These are phyloP conservation scores for Dendrobium catenatum DNA, from an alignment of 106 monocot genomes.

Conservation along the genomic window DNA sequence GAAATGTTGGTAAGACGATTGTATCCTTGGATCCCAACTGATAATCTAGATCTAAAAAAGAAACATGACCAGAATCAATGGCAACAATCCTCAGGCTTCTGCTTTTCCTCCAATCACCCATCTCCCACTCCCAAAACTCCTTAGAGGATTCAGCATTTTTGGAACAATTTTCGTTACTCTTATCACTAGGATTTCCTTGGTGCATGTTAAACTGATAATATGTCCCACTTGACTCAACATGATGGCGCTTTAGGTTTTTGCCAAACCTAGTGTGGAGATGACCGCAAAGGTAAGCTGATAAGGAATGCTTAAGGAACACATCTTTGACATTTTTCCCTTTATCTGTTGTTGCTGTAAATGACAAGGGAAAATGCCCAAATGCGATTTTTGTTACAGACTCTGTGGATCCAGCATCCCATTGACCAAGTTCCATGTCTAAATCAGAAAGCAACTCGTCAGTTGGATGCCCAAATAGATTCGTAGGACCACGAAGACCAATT, in stretches of 20 bases:
- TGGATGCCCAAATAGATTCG: slow-evolving; percentile 93
- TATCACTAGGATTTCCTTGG: slow-evolving; percentile 15
- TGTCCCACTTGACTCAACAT: slow-evolving; percentile 30
- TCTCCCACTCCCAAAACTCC: slow-evolving; percentile 99
- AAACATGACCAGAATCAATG: slow-evolving; percentile 85
- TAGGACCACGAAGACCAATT: slow-evolving; percentile 77
- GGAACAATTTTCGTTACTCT: slow-evolving; percentile 34
- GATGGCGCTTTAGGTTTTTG: slow-evolving; percentile 79
- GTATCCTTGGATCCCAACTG: slow-evolving; percentile 44
- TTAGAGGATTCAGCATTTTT: slow-evolving; percentile 18
- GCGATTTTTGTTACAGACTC: slow-evolving; percentile 57
- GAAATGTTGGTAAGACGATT: slow-evolving; percentile 82
- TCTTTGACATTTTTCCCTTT: slow-evolving; percentile 61
- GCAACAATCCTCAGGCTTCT: slow-evolving; percentile 70
- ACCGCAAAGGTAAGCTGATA: slow-evolving; percentile 91
- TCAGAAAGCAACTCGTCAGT: slow-evolving; percentile 63
- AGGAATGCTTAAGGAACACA: slow-evolving; percentile 74
- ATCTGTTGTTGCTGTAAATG: slow-evolving; percentile 72
- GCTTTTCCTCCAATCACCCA: slow-evolving; percentile 95
- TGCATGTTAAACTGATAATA: slow-evolving; percentile 75
- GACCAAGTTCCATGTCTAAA: slow-evolving; percentile 63
- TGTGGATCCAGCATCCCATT: slow-evolving; percentile 45
- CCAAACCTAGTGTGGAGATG: slow-evolving; percentile 93
- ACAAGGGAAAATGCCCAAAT: slow-evolving; percentile 91
- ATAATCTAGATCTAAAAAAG: slow-evolving; percentile 70